Percentiles rank a stretch among this genome's conserved stretches.
Conservation (phyloP, 257 asterid species). For the Petunia axillaris region DNA sequence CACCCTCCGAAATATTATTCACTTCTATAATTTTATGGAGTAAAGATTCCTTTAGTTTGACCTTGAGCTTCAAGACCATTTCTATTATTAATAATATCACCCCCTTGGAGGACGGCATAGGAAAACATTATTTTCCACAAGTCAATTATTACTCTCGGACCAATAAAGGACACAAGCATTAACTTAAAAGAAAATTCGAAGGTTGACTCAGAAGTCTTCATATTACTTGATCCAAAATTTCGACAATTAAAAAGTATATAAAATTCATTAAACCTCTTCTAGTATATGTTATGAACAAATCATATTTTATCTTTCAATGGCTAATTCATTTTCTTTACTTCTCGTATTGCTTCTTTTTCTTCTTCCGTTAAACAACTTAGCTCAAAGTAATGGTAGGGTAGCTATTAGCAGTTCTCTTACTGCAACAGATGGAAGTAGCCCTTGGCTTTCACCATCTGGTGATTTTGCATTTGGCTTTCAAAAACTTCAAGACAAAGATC, state of each 20-base stretch:
- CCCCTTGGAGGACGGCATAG: too few relatives aligned
- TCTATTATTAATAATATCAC: too few relatives aligned
- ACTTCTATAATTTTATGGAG: too few relatives aligned
- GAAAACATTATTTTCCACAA: too few relatives aligned
- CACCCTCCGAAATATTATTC: too few relatives aligned
- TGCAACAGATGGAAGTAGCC: conserved; percentile 38
- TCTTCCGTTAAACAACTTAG: conserved; percentile 20
- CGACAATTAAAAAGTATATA: neutral
- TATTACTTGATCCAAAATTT: neutral
- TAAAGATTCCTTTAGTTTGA: too few relatives aligned
- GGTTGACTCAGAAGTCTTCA: neutral
- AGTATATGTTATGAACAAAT: neutral
- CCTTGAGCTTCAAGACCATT: too few relatives aligned
- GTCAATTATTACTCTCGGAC: too few relatives aligned
- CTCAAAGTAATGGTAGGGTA: conserved; percentile 43
- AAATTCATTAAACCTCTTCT: neutral
- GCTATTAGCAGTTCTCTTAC: conserved; percentile 34
- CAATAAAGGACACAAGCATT: neutral
- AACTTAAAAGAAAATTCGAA: neutral
- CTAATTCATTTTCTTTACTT: neutral
- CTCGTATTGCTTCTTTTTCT: conserved; percentile 28
- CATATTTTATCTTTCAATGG: conserved; percentile 29
- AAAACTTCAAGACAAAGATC: conserved; percentile 28
- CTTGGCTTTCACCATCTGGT: conserved; percentile 65
- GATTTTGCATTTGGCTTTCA: conserved; percentile 68